Base-by-base conservation (phyloP, 225 moss, liverwort and hornwort genomes). In the Straminergon stramineum region DNA sequence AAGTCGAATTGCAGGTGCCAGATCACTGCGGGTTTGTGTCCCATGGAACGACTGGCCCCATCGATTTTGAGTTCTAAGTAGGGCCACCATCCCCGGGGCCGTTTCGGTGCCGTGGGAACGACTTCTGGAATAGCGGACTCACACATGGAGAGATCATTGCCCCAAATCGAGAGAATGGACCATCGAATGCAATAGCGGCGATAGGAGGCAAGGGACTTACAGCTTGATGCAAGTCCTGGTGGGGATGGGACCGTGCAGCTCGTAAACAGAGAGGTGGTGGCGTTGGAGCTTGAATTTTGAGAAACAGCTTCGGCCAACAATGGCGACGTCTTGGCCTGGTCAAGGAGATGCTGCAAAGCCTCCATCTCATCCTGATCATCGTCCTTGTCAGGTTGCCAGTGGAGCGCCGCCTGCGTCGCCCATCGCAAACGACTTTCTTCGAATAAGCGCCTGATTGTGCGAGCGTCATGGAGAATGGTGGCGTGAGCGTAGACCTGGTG, bases 1-100 rank as follows among this genome's bases (percentile, higher is more conserved):
- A 71, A 88, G 75, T 91, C 85, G 12, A 75, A 66, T 68, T 91
- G 88, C 75, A 91, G 64, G 16, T 70, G 67, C 87, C 79, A 89
- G 81, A 86, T 20, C 9, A 75, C 88, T 32, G 85, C 67, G 15
- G 62, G 79, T 63, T 79, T 22, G 17, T 10, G 13, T 14, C 62
- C 61, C 9, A 35, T 5, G 43, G 58, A 11, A 11, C 56, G 32
- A 60, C 32, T 52, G 5, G 68, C 28, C 58, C 58, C 34, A 34
- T 67, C 86, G 13, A 91, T 79, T 84, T 32, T 64, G 56, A 87
- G 88, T 7, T 62, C 75, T 48, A 9, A 60, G 51, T 53, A 52
- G 11, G 52, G 63, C 63, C 83, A 83, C 83, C 83, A 52, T 27
- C 22, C 32, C 6, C 28, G 34, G 14, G 45, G 37, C 39, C 51